Conservation (phyloP, 1,284 basidiomycete genomes). For the Sporisorium graminicola region DNA sequence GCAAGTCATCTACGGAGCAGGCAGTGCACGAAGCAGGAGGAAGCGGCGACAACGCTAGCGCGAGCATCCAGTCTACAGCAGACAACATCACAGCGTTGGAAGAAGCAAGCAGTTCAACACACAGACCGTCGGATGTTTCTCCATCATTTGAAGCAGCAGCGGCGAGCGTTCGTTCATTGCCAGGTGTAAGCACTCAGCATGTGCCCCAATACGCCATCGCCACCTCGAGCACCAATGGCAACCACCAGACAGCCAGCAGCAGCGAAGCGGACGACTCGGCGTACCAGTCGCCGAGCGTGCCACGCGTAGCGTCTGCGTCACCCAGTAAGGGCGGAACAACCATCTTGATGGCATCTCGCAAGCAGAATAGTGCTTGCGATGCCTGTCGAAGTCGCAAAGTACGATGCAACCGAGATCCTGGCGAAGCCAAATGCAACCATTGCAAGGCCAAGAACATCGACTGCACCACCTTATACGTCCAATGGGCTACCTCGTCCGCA, state of each 20-base stretch:
- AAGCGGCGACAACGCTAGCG: neutral
- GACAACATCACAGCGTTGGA: neutral
- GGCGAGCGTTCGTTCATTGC: conserved; percentile 1
- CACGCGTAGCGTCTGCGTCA: conserved; percentile 19
- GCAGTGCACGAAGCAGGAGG: neutral
- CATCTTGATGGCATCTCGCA: conserved; percentile 51
- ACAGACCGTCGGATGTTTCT: neutral
- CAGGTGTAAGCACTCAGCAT: conserved; percentile 15
- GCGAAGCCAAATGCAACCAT: conserved; percentile 58
- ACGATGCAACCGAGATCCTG: conserved; percentile 50
- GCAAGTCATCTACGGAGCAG: conserved; percentile 3
- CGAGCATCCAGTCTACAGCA: neutral
- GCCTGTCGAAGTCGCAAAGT: conserved; percentile 62
- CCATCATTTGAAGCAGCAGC: conserved; percentile 7
- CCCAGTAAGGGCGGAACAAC: conserved; percentile 29
- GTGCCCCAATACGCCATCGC: conserved; percentile 7
- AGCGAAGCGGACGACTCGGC: conserved; percentile 19
- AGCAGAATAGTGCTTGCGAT: conserved; percentile 64
- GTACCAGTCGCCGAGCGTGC: conserved; percentile 15
- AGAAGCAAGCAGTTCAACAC: conserved; percentile 4
- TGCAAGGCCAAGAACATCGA: conserved; percentile 62
- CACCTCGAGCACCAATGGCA: conserved; percentile 16
- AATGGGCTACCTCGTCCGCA: conserved; percentile 56
- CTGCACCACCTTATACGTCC: conserved; percentile 61
- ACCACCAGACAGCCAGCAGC: conserved; percentile 12